Conservation (phyloP, 2,329 filamentous ascomycete genomes). For the Calonectria pauciramosa region DNA sequence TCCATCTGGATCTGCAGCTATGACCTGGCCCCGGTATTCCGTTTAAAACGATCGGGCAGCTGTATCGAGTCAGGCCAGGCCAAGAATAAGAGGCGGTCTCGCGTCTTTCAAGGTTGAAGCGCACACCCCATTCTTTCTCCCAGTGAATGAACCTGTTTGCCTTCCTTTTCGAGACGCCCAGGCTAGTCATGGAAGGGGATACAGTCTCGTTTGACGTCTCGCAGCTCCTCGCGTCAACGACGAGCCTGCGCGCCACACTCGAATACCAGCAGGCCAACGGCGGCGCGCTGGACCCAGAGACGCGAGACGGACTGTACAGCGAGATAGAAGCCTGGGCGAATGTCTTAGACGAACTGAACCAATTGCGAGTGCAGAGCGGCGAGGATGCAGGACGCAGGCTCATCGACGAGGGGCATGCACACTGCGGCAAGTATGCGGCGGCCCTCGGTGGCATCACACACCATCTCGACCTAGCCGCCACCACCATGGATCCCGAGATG, state of each 20-base stretch:
- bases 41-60: conserved; percentile 24
- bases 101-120: neutral
- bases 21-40: conserved; percentile 24
- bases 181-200: conserved; percentile 9
- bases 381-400: neutral
- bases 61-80: conserved; percentile 14
- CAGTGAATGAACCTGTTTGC: conserved; percentile 4
- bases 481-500: conserved; percentile 7
- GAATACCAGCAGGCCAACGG: neutral
- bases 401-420: conserved; percentile 6
- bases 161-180: neutral
- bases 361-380: neutral
- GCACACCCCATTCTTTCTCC: neutral
- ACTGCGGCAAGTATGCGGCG: conserved; percentile 12
- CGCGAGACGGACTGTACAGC: neutral
- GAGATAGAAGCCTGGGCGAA: conserved; percentile 14
- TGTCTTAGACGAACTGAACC: neutral
- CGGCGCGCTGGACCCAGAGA: conserved; percentile 3
- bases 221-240: conserved; percentile 15
- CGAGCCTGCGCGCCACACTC: conserved; percentile 4
- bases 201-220: conserved; percentile 8
- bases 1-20: conserved; percentile 22
- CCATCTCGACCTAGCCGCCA: conserved; percentile 1
- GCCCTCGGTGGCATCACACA: conserved; percentile 12
- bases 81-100: conserved; percentile 14